Evolutionary conservation across 805 yeast genomes (phyloP), one percentile per base, ranked within the genome.

Genomic region (Hagleromyces aurorensis): DNA sequence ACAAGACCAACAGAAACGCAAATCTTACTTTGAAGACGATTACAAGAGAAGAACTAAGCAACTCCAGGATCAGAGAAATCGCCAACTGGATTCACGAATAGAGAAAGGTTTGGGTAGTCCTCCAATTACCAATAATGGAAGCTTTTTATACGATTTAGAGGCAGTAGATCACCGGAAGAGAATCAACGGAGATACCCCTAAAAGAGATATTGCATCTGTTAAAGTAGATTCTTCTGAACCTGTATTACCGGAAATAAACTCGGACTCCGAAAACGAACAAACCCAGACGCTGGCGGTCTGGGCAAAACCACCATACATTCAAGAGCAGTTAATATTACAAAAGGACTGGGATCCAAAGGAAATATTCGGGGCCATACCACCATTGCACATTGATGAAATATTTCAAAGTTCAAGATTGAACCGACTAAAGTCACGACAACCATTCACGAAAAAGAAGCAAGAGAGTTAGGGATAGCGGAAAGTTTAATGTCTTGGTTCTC

Each of bases 281-380:
- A 73, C 64, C 9, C 63, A 62, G 11, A 66, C 68, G 10, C 52
- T 74, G 23, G 66, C 67, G 23, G 68, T 67, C 23, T 77, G 84
- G 84, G 83, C 82, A 3, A 61, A 65, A 33, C 67, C 79, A 2
- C 78, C 81, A 4, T 69, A 67, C 34, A 50, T 76, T 30, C 63
- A 65, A 23, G 59, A 61, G 17, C 59, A 65, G 19, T 55, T 75
- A 21, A 38, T 55, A 14, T 46, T 55, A 13, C 70, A 66, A 36
- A 78, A 74, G 46, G 51, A 49, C 16, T 58, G 78, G 37, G 78
- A 84, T 46, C 87, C 91, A 0, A 73, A 66, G 37, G 50, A 64
- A 12, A 69, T 84, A 1, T 83, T 85, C 58, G 94, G 94, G 0
- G 78, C 81, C 5, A 69, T 80, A 18, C 79, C 81, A 0, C 75